These are phyloP conservation scores for Coprinellus micaceus DNA, from an alignment of 768 basidiomycete genomes.

Conservation along the genomic window DNA sequence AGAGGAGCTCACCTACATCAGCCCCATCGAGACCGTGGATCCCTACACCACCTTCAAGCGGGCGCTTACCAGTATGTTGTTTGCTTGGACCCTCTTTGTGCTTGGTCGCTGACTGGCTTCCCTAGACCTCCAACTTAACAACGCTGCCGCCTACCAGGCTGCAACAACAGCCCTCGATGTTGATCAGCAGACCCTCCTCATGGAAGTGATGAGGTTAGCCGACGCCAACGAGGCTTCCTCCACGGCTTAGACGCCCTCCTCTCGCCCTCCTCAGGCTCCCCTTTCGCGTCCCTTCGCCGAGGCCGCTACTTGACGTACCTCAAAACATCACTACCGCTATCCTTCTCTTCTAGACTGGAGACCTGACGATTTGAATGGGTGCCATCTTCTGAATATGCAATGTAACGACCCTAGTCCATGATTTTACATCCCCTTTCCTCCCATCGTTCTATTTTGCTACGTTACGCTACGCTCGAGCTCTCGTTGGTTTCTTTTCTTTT, in stretches of 20 bases:
- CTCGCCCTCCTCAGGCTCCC: not conserved
- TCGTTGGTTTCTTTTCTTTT: no score
- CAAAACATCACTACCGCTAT: no score
- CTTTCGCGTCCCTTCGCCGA: no score
- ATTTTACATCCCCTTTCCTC: not conserved
- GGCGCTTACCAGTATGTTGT: constrained; percentile 64
- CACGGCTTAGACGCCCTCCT: constrained; percentile 17
- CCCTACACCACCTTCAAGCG: constrained; percentile 77
- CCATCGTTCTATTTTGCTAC: not conserved
- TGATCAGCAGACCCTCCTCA: constrained; percentile 76
- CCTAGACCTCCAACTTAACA: constrained; percentile 74
- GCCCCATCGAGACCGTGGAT: constrained; percentile 75
- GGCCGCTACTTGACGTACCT: no score
- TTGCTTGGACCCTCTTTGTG: constrained; percentile 2
- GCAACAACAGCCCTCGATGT: constrained; percentile 68
- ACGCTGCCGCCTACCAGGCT: constrained; percentile 61
- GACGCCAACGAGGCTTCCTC: constrained; percentile 35
- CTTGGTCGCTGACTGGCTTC: constrained; percentile 7
- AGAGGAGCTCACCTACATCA: constrained; percentile 85
- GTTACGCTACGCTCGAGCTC: not conserved
- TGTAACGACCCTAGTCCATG: not conserved
- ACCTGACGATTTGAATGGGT: not conserved
- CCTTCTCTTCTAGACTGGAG: no score
- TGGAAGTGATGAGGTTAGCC: constrained; percentile 81
- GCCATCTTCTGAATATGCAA: not conserved